phyloP scores from a whole-genome alignment of 208 protist species.

The Leishmania lainsoni region DNA sequence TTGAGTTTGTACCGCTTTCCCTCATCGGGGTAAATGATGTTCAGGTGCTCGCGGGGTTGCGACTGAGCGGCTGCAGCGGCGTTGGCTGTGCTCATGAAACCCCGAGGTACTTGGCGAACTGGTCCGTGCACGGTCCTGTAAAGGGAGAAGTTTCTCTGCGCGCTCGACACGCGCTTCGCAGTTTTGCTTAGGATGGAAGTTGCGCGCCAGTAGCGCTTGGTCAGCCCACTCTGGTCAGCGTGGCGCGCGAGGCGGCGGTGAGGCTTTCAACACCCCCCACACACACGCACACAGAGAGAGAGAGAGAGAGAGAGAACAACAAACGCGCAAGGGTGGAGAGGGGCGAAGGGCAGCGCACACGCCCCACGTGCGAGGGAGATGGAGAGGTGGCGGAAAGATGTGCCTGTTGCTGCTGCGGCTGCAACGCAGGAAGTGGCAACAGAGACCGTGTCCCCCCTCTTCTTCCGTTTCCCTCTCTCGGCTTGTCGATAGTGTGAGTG shows the following conservation, averaged over 20 bases:
- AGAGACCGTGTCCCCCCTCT: no score
- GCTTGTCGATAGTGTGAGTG: no score
- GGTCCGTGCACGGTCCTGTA: neutral
- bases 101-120: neutral
- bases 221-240: neutral
- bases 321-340: no score
- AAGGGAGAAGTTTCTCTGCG: neutral
- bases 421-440: no score
- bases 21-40: constrained; percentile 58
- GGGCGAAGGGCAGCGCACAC: no score
- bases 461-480: no score
- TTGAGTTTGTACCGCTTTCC: constrained; percentile 64
- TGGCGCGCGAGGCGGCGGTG: neutral
- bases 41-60: constrained; percentile 37
- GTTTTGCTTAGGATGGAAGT: neutral
- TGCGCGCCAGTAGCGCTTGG: neutral
- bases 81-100: constrained; percentile 2
- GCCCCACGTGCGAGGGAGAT: no score
- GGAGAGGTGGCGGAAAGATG: no score
- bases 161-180: neutral
- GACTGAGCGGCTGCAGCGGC: neutral
- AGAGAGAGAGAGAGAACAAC: neutral
- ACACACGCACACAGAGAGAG: neutral
- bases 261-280: constrained; percentile 1
- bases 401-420: no score